Conservation (phyloP, 306 rosid genomes). For the Sicyos baderoa region DNA sequence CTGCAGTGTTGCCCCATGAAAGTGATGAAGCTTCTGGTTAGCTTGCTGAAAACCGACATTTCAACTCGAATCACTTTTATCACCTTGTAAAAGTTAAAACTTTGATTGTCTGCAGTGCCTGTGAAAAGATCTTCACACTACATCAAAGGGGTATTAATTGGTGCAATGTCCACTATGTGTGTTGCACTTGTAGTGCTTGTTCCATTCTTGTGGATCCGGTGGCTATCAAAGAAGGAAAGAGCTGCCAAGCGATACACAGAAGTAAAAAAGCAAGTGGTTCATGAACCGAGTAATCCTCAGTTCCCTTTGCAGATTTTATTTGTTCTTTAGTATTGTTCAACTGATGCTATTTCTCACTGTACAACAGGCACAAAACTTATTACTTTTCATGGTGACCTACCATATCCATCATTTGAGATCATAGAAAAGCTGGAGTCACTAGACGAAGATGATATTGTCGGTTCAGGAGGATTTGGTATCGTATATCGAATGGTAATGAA, state of each 20-base stretch:
- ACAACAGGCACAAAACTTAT: conserved; percentile 77
- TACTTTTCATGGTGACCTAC: conserved; percentile 91
- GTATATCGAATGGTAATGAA: conserved; percentile 95
- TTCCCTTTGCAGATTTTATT: neutral
- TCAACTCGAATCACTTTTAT: neutral
- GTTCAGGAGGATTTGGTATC: conserved; percentile 89
- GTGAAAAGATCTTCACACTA: conserved; percentile 58
- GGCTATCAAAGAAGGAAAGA: conserved; percentile 66
- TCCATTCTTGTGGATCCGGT: conserved; percentile 62
- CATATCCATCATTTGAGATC: conserved; percentile 75
- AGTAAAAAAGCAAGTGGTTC: conserved; percentile 72
- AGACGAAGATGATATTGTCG: conserved; percentile 72
- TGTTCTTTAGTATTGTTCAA: neutral
- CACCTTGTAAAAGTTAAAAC: neutral
- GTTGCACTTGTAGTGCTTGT: conserved; percentile 48
- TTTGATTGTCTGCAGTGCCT: conserved; percentile 45
- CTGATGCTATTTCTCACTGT: conserved; percentile 10
- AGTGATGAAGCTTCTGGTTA: conserved; percentile 81
- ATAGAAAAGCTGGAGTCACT: conserved; percentile 87
- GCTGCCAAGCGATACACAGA: conserved; percentile 54
- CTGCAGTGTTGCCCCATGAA: conserved; percentile 81
- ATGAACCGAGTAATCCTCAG: conserved; percentile 49
- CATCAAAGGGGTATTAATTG: conserved; percentile 63
- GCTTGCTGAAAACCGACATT: conserved; percentile 24
- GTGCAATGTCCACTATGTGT: conserved; percentile 54